Conservation (phyloP, 306 rosid species). For the Oxytropis ochrocephala region DNA sequence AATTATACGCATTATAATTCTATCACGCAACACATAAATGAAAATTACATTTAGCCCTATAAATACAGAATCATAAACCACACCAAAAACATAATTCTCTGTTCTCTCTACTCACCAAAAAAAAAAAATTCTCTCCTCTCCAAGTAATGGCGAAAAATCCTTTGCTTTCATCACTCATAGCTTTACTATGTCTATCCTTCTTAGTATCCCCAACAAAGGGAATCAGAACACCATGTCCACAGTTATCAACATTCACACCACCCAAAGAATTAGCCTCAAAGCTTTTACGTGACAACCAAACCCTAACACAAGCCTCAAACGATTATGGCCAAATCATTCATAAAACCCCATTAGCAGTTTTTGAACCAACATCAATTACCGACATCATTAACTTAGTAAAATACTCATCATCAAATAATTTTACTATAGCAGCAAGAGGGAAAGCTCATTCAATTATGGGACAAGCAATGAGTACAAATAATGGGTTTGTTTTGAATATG, state of each 20-base stretch:
- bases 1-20: no score
- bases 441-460: slow-evolving; percentile 66
- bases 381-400: slow-evolving; percentile 41
- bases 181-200: not conserved
- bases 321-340: slow-evolving; percentile 61
- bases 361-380: slow-evolving; percentile 33
- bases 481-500: slow-evolving; percentile 61
- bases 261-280: slow-evolving; percentile 13
- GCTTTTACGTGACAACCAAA: slow-evolving; percentile 33
- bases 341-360: slow-evolving; percentile 35
- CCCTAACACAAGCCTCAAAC: slow-evolving; percentile 36
- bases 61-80: no score
- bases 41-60: no score
- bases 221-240: not conserved
- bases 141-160: not conserved
- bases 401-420: slow-evolving; percentile 33
- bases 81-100: no score
- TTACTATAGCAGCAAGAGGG: slow-evolving; percentile 54
- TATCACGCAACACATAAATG: no score
- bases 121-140: not conserved
- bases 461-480: slow-evolving; percentile 41
- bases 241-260: not conserved
- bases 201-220: not conserved
- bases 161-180: not conserved
- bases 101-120: no score